A percentile compares a stretch with the other conserved stretches of the same genome.
Conservation (phyloP, 805 yeast genomes). For the Kodamaea fukazawae region DNA sequence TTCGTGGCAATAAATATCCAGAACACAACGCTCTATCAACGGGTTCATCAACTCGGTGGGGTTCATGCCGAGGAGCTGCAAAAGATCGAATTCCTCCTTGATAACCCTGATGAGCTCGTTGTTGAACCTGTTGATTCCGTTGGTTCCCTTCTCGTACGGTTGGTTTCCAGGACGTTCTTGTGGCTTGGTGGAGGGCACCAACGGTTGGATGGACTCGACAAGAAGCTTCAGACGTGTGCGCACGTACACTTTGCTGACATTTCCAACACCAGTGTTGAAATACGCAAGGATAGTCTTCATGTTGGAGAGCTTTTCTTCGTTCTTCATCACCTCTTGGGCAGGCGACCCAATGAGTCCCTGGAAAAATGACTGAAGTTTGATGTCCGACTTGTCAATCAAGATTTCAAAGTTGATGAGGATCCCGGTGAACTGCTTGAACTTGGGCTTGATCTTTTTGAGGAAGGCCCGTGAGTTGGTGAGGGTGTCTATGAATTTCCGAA, state of each 20-base stretch:
- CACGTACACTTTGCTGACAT: constrained; percentile 14
- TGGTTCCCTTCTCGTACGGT: constrained; percentile 61
- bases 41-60: constrained; percentile 10
- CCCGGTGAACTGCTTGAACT: constrained; percentile 60
- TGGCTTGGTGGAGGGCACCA: constrained; percentile 47
- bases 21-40: constrained; percentile 10
- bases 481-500: constrained; percentile 31
- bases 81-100: constrained; percentile 48
- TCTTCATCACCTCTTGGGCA: constrained; percentile 21
- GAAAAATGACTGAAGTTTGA: constrained; percentile 50
- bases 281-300: constrained; percentile 12
- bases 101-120: constrained; percentile 50
- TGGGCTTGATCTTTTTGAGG: constrained; percentile 41
- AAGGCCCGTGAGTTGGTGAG: constrained; percentile 43
- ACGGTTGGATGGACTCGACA: constrained; percentile 40
- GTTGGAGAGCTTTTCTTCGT: constrained; percentile 18
- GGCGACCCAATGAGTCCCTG: constrained; percentile 42
- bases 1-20: constrained; percentile 12
- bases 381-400: constrained; percentile 56
- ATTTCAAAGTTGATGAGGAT: constrained; percentile 58
- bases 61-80: constrained; percentile 29
- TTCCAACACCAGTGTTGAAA: constrained; percentile 11
- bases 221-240: constrained; percentile 31
- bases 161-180: constrained; percentile 30
- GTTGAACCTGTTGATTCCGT: constrained; percentile 54